Percentiles rank a stretch among this genome's conserved stretches.
phyloP scores from a whole-genome alignment of 2,329 filamentous ascomycete species.

The Penicillium sp. region DNA sequence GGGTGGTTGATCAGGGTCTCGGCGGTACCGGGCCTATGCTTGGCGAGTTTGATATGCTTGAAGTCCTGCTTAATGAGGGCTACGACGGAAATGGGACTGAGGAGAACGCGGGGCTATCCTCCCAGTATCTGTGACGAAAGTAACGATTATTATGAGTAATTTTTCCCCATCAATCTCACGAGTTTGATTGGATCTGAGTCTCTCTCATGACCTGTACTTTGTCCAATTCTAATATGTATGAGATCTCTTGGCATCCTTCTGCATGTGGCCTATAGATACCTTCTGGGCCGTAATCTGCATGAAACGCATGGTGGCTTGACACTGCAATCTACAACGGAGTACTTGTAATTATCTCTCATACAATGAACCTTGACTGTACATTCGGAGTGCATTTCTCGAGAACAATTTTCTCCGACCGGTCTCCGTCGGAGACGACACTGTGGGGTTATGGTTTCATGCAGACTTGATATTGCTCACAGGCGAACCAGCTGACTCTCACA shows the following conservation, averaged over 20 bases:
- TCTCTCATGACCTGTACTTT: neutral
- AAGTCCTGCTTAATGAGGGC: constrained; percentile 47
- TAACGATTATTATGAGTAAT: constrained; percentile 2
- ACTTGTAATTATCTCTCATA: neutral
- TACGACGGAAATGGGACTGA: constrained; percentile 34
- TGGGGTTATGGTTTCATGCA: constrained; percentile 9
- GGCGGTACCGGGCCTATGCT: constrained; percentile 65
- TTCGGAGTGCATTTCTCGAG: neutral
- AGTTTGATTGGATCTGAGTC: neutral
- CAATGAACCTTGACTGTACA: neutral
- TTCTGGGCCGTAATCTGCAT: neutral
- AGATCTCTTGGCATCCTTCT: constrained; percentile 14
- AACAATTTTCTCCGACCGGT: constrained; percentile 8
- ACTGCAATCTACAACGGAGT: neutral
- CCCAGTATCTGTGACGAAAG: constrained; percentile 29
- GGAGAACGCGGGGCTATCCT: constrained; percentile 21
- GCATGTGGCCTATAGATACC: neutral
- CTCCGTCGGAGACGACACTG: constrained; percentile 20
- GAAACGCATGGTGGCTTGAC: neutral
- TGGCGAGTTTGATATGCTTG: constrained; percentile 54
- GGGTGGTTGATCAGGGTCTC: constrained; percentile 53
- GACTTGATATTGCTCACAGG: neutral
- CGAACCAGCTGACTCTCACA: neutral
- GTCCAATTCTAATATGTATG: neutral
- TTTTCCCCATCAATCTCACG: neutral